Base-by-base conservation (phyloP, 2,329 filamentous ascomycete genomes). In the Fusarium staphyleae region DNA sequence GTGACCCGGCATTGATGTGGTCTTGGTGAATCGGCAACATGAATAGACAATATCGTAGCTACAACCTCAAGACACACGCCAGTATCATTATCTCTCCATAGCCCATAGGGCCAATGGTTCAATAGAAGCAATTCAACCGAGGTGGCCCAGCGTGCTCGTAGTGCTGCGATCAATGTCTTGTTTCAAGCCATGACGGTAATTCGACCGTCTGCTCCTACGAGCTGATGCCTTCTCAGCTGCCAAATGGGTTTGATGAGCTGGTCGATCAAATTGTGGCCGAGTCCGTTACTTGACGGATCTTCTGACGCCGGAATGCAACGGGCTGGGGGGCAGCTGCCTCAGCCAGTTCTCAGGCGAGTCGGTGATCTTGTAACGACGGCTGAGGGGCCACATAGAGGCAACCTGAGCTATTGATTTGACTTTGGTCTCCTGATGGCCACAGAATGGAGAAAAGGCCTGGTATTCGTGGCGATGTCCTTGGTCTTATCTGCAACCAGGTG, bases 31-130 rank as follows among this genome's bases (percentile, higher is more conserved):
- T 4, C 22, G 22, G 8, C 22, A 48, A 47, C 26, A 52, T 36
- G 12, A 37, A 22, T 32, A 39, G 19, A 32, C 45, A 15, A 32
- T 24, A 49, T 43, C 37, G 28, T 14, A 28, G 34, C 34, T 49
- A 52, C 24, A 61, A 57, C 58, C 59, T 41, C 26, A 13, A 48
- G 36, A 24, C 22, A 39, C 34, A 59, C 57, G 41, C 32, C 57
- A 43, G 53, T 52, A 61, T 61, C 15, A n/a, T 59, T 62, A 61
- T 34, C 36, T 47, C 48, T 55, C 48, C 24, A 58, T 44, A 48
- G 43, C 13, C 39, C 11, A 9, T 12, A 22, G 24, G 8, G 36
- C 18, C 15, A 26, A 39, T 43, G 22, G 28, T 39, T 41, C 46
- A 62, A 61, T 42, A 60, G 42, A 58, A 19, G 43, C 50, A 62